These are phyloP conservation scores for Colletotrichum sp. DNA, from an alignment of 2,329 filamentous ascomycete genomes.

Conservation along the genomic window DNA sequence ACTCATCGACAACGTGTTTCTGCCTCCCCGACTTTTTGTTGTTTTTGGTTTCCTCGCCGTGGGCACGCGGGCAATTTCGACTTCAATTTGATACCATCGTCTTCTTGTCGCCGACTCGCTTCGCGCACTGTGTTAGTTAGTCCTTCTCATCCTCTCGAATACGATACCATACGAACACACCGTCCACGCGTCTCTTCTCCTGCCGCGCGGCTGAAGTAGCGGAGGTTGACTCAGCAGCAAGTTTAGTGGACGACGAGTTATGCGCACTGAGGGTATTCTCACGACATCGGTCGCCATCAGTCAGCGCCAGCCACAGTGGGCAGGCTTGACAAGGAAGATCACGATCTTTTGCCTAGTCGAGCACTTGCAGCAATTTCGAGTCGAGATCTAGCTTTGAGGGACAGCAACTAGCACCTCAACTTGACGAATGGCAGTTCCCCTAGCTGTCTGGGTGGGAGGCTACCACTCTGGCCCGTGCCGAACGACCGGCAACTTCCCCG, in stretches of 20 bases:
- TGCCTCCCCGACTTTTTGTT: conserved; percentile 15
- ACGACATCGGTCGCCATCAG: background rate
- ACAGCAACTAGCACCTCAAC: background rate
- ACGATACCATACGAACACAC: conserved; percentile 8
- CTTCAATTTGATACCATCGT: conserved; percentile 22
- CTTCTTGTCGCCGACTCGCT: conserved; percentile 6
- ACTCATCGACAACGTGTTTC: background rate
- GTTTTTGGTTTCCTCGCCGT: background rate
- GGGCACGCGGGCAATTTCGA: conserved; percentile 12
- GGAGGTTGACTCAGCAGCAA: background rate
- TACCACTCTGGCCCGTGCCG: background rate
- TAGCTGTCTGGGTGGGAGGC: background rate
- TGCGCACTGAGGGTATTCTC: background rate
- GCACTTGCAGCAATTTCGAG: background rate
- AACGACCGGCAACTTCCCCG: background rate
- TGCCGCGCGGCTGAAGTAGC: background rate
- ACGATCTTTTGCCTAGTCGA: background rate
- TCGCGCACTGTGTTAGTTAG: conserved; percentile 14
- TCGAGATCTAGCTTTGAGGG: background rate
- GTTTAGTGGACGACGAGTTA: too few relatives aligned
- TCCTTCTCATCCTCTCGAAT: conserved; percentile 7
- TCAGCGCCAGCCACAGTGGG: background rate
- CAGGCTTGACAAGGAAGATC: background rate
- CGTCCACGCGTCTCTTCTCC: background rate
- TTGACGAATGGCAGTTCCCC: background rate